Conservation (phyloP, 257 asterid genomes). For the Thymus mandschuricus region DNA sequence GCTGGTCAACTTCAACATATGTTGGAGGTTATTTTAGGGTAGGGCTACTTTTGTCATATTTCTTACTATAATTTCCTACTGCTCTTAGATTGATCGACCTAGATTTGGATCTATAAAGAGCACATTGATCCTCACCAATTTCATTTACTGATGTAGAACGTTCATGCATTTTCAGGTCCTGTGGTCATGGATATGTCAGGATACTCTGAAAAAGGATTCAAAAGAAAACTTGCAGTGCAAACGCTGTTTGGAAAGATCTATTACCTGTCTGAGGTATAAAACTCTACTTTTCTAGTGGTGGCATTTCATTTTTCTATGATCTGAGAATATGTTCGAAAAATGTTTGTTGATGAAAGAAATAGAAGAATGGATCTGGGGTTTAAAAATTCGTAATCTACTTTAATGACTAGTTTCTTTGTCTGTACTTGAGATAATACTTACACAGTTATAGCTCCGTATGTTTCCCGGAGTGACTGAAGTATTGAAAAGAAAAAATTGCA, state of each 20-base stretch:
- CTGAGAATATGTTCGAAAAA: neutral
- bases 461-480: neutral
- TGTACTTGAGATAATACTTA: neutral
- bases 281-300: slow-evolving; percentile 15
- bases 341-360: neutral
- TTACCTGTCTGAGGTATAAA: slow-evolving; percentile 79
- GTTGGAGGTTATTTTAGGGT: neutral
- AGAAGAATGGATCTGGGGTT: neutral
- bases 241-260: slow-evolving; percentile 84
- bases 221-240: slow-evolving; percentile 90
- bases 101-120: slow-evolving; percentile 4
- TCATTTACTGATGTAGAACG: slow-evolving; percentile 27
- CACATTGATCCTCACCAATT: slow-evolving; percentile 2
- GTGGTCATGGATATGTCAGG: slow-evolving; percentile 85
- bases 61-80: neutral
- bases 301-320: slow-evolving; percentile 16
- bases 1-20: neutral
- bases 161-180: slow-evolving; percentile 73
- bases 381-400: neutral
- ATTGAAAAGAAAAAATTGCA: neutral
- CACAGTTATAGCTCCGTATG: neutral
- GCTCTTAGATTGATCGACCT: neutral
- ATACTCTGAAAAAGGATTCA: slow-evolving; percentile 85
- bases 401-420: neutral
- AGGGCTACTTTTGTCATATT: neutral